phyloP scores from a whole-genome alignment of 2,329 filamentous ascomycete genomes.

The Epichloe sibirici region DNA sequence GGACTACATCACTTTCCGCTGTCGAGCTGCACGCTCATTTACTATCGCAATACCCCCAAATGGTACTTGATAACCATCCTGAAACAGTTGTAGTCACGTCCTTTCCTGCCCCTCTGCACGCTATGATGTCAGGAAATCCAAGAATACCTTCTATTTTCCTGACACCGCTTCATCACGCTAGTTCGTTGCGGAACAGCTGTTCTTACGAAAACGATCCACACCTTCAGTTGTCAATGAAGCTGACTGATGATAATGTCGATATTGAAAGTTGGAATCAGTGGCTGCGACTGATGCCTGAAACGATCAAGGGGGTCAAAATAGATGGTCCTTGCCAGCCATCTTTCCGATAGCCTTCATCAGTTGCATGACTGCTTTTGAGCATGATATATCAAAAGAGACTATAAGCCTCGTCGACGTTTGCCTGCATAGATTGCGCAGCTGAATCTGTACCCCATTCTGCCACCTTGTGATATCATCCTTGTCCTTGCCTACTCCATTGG shows the following conservation, averaged over 20 bases:
- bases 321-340: constrained; percentile 33
- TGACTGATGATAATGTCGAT: constrained; percentile 39
- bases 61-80: constrained; percentile 36
- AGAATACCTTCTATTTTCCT: constrained; percentile 44
- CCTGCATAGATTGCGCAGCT: too few relatives aligned
- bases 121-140: constrained; percentile 42
- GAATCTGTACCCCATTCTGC: too few relatives aligned
- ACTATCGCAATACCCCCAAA: constrained; percentile 37
- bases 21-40: constrained; percentile 43
- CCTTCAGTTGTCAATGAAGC: constrained; percentile 36
- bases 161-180: constrained; percentile 34
- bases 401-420: too few relatives aligned
- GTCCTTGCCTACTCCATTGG: too few relatives aligned
- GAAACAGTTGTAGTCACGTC: constrained; percentile 35
- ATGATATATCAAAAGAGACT: too few relatives aligned
- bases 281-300: constrained; percentile 45
- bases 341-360: constrained; percentile 10
- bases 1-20: constrained; percentile 34
- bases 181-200: constrained; percentile 24
- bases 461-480: too few relatives aligned
- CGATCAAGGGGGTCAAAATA: constrained; percentile 42
- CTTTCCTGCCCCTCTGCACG: constrained; percentile 41
- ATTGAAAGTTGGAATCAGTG: constrained; percentile 45
- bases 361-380: too few relatives aligned
- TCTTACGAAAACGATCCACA: constrained; percentile 33